A percentile compares a stretch with the other conserved stretches of the same genome.
phyloP scores from a whole-genome alignment of 2,329 filamentous ascomycete genomes.

The Alternaria triticina region DNA sequence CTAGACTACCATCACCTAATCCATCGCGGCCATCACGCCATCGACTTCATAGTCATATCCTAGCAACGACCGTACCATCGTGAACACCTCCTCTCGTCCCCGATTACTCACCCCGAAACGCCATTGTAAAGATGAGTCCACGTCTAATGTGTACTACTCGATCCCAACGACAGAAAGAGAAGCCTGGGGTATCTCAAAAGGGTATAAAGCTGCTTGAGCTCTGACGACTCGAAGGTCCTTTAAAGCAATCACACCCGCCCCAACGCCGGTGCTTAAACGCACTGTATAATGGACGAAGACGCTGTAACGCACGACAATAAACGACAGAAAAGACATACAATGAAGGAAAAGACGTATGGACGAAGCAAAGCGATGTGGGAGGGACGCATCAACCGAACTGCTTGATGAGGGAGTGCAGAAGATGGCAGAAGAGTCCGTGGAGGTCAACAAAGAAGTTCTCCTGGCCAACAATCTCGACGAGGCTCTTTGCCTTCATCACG shows the following conservation, averaged over 20 bases:
- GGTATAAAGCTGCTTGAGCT: slow-evolving; percentile 28
- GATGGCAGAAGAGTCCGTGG: slow-evolving; percentile 58
- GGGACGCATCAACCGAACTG: slow-evolving; percentile 41
- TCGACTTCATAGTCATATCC: background rate
- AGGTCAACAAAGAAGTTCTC: slow-evolving; percentile 65
- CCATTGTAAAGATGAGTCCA: slow-evolving; percentile 17
- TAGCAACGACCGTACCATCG: slow-evolving; percentile 4
- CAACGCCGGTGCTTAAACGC: slow-evolving; percentile 28
- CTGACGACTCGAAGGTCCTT: slow-evolving; percentile 2
- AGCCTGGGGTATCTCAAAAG: slow-evolving; percentile 33
- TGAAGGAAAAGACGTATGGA: slow-evolving; percentile 23
- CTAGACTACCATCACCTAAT: slow-evolving; percentile 3
- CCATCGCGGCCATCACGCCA: slow-evolving; percentile 4
- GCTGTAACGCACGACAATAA: slow-evolving; percentile 16
- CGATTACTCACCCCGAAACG: slow-evolving; percentile 11
- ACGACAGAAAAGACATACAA: slow-evolving; percentile 24
- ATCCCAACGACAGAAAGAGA: slow-evolving; percentile 18
- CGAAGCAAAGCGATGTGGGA: background rate
- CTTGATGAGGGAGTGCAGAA: slow-evolving; percentile 48
- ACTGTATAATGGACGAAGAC: slow-evolving; percentile 30
- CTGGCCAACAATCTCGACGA: slow-evolving; percentile 65
- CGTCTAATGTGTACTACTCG: slow-evolving; percentile 20
- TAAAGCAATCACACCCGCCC: slow-evolving; percentile 1
- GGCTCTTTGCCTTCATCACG: slow-evolving; percentile 59
- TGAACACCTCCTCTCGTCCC: slow-evolving; percentile 5